phyloP scores from a whole-genome alignment of 257 asterid genomes.

The Marsdenia floribunda region DNA sequence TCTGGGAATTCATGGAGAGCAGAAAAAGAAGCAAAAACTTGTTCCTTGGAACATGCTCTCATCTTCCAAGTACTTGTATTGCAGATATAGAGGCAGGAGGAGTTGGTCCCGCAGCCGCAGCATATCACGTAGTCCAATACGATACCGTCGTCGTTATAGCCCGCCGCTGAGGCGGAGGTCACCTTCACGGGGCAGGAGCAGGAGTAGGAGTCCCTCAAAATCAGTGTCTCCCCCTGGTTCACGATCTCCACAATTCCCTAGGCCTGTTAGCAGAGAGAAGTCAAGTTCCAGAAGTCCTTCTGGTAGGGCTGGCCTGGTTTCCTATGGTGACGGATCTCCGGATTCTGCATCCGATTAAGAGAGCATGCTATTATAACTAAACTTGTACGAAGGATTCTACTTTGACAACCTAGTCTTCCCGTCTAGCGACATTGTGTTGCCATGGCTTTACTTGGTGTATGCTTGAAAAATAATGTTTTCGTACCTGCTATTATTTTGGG shows the following conservation, averaged over 20 bases:
- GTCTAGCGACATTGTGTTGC: neutral
- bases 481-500: neutral
- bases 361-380: neutral
- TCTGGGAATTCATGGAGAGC: neutral
- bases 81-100: slow-evolving; percentile 80
- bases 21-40: neutral
- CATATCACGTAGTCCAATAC: slow-evolving; percentile 73
- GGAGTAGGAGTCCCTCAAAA: slow-evolving; percentile 59
- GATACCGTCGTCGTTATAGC: slow-evolving; percentile 81
- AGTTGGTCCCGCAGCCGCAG: slow-evolving; percentile 77
- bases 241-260: slow-evolving; percentile 55
- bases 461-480: neutral
- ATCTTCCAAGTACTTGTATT: slow-evolving; percentile 13
- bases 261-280: slow-evolving; percentile 34
- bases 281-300: slow-evolving; percentile 60
- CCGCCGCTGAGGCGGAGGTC: slow-evolving; percentile 33
- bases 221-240: slow-evolving; percentile 50
- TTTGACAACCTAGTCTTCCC: neutral
- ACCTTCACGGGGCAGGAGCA: slow-evolving; percentile 54
- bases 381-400: neutral
- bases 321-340: slow-evolving; percentile 83
- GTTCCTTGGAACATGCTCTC: neutral
- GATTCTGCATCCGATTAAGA: slow-evolving; percentile 48
- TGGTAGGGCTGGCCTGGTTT: slow-evolving; percentile 61
- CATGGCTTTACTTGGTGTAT: neutral